Conservation (phyloP, 345 rosid genomes). For the Eucalyptus guilfoylei region DNA sequence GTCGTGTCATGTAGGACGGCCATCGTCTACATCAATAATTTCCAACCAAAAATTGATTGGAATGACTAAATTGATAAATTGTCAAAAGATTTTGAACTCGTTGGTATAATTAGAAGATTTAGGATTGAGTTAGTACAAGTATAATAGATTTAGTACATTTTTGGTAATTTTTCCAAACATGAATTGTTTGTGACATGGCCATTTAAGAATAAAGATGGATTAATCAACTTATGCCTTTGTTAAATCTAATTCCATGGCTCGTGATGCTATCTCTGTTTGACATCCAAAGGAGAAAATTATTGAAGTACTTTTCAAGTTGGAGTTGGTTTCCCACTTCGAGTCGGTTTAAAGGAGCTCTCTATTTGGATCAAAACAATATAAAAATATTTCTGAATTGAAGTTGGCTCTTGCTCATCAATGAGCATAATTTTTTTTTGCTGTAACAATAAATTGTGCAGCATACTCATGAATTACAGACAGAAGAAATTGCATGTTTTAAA, state of each 20-base stretch:
- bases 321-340: not conserved
- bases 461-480: not conserved
- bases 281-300: rapidly evolving
- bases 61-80: no score
- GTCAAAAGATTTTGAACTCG: rapidly evolving
- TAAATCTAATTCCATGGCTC: not conserved
- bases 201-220: not conserved
- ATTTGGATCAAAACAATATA: not conserved
- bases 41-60: rapidly evolving
- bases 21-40: rapidly evolving
- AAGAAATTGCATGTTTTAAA: not conserved
- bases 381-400: not conserved
- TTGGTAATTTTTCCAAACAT: not conserved
- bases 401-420: not conserved
- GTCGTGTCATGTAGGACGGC: rapidly evolving
- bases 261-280: not conserved
- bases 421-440: not conserved
- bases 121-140: rapidly evolving
- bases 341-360: not conserved
- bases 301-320: not conserved
- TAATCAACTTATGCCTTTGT: not conserved
- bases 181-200: not conserved
- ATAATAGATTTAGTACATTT: rapidly evolving
- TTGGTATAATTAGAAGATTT: rapidly evolving
- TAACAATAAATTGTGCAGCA: not conserved